A percentile compares a stretch with the other conserved stretches of the same genome.
phyloP scores from a whole-genome alignment of 129 eudicot genomes.

The Lonicera japonica region DNA sequence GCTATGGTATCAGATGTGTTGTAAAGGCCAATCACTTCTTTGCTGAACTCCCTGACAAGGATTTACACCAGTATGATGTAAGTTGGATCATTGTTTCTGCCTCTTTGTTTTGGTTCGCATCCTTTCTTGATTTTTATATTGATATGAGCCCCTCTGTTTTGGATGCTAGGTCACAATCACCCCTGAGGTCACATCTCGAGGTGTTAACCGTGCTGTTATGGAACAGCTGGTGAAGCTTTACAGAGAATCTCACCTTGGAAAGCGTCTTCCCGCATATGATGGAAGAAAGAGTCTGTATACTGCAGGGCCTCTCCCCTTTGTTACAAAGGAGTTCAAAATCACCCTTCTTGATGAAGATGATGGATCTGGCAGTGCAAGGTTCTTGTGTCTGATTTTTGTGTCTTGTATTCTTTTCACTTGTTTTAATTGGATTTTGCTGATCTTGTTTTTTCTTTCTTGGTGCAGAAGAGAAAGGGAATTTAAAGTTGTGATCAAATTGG shows the following conservation, averaged over 20 bases:
- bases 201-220: constrained; percentile 94
- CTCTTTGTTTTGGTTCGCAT: background rate
- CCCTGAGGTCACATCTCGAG: constrained; percentile 94
- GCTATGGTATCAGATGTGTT: constrained; percentile 51
- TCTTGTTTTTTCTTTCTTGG: constrained; percentile 1
- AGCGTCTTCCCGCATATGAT: constrained; percentile 90
- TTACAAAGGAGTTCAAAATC: constrained; percentile 64
- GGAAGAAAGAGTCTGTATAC: constrained; percentile 95
- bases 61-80: constrained; percentile 90
- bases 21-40: constrained; percentile 95
- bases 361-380: constrained; percentile 73
- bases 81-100: constrained; percentile 14
- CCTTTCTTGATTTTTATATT: background rate
- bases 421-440: background rate
- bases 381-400: background rate
- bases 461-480: constrained; percentile 80
- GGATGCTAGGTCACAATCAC: constrained; percentile 62
- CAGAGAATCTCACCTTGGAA: constrained; percentile 79
- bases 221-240: constrained; percentile 62
- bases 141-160: background rate
- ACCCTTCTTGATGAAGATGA: constrained; percentile 79
- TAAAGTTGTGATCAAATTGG: constrained; percentile 81
- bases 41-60: constrained; percentile 90
- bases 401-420: background rate
- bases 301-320: constrained; percentile 91